Evolutionary conservation across 2,329 filamentous ascomycete species (phyloP).

Genomic region (Sclerotiophoma versabilis): DNA sequence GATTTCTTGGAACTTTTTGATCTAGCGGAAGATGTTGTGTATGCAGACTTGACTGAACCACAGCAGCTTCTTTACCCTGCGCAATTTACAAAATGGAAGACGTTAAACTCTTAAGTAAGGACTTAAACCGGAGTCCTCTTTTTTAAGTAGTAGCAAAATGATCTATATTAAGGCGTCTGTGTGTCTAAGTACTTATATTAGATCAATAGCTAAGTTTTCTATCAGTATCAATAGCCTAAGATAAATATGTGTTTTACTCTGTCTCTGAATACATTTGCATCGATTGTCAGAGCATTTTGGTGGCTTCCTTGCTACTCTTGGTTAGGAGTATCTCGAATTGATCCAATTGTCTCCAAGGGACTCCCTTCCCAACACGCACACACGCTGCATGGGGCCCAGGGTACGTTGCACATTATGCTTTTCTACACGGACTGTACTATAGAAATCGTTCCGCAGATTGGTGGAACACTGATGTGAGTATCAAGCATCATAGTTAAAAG

Average conservation of each 20-base stretch:
- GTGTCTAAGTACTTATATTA: too few species aligned
- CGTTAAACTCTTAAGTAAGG: neutral
- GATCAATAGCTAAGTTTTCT: too few species aligned
- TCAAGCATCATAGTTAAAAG: neutral
- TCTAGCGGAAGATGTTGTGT: neutral
- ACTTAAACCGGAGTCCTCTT: too few species aligned
- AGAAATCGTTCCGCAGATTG: neutral
- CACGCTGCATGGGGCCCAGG: conserved; percentile 41
- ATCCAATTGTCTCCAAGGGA: conserved; percentile 75
- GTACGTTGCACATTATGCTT: conserved; percentile 45
- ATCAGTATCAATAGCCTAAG: too few species aligned
- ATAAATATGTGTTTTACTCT: too few species aligned
- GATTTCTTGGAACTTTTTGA: conserved; percentile 16
- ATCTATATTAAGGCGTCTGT: too few species aligned
- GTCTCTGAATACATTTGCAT: conserved; percentile 49
- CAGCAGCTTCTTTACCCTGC: conserved; percentile 18
- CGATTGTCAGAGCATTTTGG: neutral
- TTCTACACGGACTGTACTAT: neutral
- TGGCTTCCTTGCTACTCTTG: conserved; percentile 66
- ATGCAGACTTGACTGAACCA: conserved; percentile 12
- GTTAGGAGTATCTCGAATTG: conserved; percentile 73
- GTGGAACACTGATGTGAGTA: neutral
- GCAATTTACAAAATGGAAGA: conserved; percentile 16
- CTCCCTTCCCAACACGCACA: conserved; percentile 71
- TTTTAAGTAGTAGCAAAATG: too few species aligned